Conservation (phyloP, 2,329 filamentous ascomycete genomes). For the Fusarium hainanense region DNA sequence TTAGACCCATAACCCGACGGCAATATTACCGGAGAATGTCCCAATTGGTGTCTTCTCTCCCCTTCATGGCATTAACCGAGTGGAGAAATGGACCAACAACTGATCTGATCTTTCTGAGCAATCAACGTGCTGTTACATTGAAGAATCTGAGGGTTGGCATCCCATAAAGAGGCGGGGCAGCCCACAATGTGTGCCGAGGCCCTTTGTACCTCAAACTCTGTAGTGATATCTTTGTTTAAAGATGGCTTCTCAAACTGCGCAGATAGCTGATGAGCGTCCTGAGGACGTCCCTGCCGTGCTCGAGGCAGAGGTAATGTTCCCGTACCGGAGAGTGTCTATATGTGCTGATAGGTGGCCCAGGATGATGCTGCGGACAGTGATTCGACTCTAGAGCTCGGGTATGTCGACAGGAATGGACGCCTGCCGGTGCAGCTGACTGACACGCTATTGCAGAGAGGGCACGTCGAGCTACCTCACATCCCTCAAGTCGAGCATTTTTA, state of each 20-base stretch:
- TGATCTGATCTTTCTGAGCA: conserved; percentile 6
- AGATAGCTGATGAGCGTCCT: not conserved
- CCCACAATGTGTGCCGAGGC: not conserved
- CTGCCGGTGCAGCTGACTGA: not conserved
- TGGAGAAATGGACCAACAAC: not conserved
- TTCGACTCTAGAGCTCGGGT: conserved; percentile 2
- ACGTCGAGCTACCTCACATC: conserved; percentile 22
- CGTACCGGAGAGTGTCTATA: rapidly evolving
- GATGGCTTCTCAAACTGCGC: not conserved
- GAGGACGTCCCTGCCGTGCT: not conserved
- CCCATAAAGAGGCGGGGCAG: conserved; percentile 17
- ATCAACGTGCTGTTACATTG: not conserved
- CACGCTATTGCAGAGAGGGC: not conserved
- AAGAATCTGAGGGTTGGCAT: not conserved
- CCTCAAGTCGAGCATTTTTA: conserved; percentile 30
- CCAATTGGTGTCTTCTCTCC: conserved; percentile 1
- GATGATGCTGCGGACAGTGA: conserved; percentile 1
- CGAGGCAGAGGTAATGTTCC: conserved; percentile 3
- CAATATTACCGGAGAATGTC: not conserved
- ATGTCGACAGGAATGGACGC: rapidly evolving
- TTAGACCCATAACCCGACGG: not conserved
- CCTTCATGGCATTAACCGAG: conserved; percentile 1
- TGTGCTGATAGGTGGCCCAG: not conserved
- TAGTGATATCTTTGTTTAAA: not conserved
- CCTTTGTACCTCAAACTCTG: rapidly evolving